A percentile compares a stretch with the other conserved stretches of the same genome.
These are phyloP conservation scores for Annona squamosa DNA, from an alignment of 164 flowering plant species.

Conservation along the genomic window DNA sequence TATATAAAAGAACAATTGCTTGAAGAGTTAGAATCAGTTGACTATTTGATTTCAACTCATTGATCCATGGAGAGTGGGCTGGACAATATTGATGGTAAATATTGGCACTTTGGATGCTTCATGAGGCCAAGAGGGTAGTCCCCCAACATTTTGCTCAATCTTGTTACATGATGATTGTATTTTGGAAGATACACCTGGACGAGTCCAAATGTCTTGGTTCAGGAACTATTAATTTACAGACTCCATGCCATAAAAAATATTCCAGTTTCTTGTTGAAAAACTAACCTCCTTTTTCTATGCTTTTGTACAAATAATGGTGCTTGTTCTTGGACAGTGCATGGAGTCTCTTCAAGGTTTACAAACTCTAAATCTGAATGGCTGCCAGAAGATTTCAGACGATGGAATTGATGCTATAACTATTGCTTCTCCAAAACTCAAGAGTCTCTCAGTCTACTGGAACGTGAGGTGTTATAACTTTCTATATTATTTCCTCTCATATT, in stretches of 20 bases:
- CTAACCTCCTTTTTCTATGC: constrained; percentile 7
- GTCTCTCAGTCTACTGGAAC: constrained; percentile 88
- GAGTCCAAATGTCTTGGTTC: neutral
- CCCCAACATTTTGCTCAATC: too few species aligned
- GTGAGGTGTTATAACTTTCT: constrained; percentile 46
- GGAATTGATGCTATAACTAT: constrained; percentile 66
- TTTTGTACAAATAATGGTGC: constrained; percentile 1
- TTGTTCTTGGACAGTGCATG: constrained; percentile 13
- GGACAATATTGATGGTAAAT: neutral
- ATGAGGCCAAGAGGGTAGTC: neutral
- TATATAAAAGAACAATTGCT: neutral
- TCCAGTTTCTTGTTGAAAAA: neutral
- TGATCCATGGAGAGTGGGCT: neutral
- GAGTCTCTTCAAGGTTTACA: constrained; percentile 52
- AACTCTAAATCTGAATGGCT: constrained; percentile 71
- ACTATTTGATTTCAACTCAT: neutral
- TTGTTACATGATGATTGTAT: too few species aligned
- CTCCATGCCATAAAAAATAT: neutral
- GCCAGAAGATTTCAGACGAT: constrained; percentile 83
- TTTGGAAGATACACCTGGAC: neutral
- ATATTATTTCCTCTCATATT: neutral
- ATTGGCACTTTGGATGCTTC: neutral
- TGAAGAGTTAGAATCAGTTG: neutral
- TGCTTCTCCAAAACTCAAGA: constrained; percentile 52
- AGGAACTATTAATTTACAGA: too few species aligned